Percentiles rank a stretch among this genome's conserved stretches.
Conservation (phyloP, 345 rosid genomes). For the Eucalyptus marginata region DNA sequence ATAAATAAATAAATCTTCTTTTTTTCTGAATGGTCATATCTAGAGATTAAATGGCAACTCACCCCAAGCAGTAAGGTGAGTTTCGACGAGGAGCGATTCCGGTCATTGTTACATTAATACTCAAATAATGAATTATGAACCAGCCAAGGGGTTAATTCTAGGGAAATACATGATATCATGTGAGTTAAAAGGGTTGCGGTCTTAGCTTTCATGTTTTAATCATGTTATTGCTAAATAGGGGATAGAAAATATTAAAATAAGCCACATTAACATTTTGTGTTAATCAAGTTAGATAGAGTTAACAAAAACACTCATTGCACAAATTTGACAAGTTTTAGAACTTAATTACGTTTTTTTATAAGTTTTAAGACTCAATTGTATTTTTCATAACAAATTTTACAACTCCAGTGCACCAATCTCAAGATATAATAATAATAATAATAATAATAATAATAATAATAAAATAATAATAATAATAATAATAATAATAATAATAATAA, state of each 20-base stretch:
- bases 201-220: background rate
- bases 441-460: too few species aligned
- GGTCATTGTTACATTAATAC: background rate
- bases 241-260: background rate
- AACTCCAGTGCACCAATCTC: background rate
- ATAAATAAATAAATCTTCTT: background rate
- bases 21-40: background rate
- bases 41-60: background rate
- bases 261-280: too few species aligned
- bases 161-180: background rate
- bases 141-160: background rate
- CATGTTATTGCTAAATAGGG: background rate
- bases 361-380: too few species aligned
- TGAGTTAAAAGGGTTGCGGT: background rate
- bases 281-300: background rate
- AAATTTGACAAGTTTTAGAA: too few species aligned
- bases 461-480: too few species aligned
- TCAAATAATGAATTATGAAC: background rate
- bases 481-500: too few species aligned
- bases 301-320: too few species aligned
- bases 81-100: background rate
- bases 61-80: background rate
- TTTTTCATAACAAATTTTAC: too few species aligned
- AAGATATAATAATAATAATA: too few species aligned
- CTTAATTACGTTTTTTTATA: too few species aligned